phyloP scores from a whole-genome alignment of 495 filamentous ascomycete species.

The Collariella sp. region DNA sequence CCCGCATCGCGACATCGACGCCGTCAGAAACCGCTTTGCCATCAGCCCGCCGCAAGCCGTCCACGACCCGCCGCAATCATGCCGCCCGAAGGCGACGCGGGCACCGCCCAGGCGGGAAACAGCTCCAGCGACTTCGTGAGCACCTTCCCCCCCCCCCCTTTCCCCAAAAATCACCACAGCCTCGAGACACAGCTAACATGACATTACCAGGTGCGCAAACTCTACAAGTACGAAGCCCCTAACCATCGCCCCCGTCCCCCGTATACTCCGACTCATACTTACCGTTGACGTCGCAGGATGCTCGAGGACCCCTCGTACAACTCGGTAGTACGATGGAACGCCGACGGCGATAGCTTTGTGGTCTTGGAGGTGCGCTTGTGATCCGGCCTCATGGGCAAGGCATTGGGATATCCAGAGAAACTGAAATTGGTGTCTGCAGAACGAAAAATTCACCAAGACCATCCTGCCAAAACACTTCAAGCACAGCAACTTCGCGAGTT shows the following conservation, averaged over 20 bases:
- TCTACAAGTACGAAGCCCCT: conserved; percentile 69
- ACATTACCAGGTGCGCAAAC: conserved; percentile 73
- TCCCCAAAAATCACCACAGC: conserved; percentile 1
- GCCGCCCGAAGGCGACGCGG: conserved; percentile 34
- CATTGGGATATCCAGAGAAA: neutral
- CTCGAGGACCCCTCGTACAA: conserved; percentile 91
- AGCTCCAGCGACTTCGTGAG: conserved; percentile 47
- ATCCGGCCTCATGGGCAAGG: neutral
- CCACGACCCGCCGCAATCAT: conserved; percentile 23
- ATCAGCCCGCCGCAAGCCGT: neutral
- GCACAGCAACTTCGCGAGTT: conserved; percentile 98
- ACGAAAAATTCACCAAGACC: conserved; percentile 95
- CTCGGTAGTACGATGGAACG: conserved; percentile 89
- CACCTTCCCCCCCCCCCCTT: neutral
- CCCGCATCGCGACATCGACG: neutral
- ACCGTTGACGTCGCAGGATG: conserved; percentile 59
- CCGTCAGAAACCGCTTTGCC: neutral
- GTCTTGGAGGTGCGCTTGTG: conserved; percentile 72
- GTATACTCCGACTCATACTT: conserved; percentile 5
- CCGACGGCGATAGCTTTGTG: conserved; percentile 91
- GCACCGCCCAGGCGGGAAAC: conserved; percentile 34
- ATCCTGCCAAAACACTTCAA: conserved; percentile 99
- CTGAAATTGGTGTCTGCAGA: conserved; percentile 43
- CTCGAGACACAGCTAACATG: conserved; percentile 14
- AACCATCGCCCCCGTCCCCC: neutral